Conservation (phyloP, 106 monocot genomes). For the Dioscorea zingiberensis region DNA sequence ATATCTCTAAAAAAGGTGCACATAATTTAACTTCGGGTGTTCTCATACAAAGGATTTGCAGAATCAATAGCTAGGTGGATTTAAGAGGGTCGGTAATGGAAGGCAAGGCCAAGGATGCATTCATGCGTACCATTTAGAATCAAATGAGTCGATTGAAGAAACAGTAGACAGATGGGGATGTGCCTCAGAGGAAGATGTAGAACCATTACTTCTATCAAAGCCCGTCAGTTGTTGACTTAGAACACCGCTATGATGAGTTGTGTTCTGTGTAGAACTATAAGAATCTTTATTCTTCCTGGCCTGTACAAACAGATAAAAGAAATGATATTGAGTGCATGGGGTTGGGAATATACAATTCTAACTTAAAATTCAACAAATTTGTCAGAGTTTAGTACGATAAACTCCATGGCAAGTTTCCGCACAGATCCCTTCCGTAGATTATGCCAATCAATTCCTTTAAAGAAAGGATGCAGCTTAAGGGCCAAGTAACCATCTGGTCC, state of each 20-base stretch:
- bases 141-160: conserved; percentile 87
- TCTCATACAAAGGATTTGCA: too few species aligned
- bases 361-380: too few species aligned
- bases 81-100: too few species aligned
- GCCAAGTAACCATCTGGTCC: conserved; percentile 76
- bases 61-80: too few species aligned
- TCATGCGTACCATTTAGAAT: conserved; percentile 75
- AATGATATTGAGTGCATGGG: too few species aligned
- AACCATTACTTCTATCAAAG: conserved; percentile 29
- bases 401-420: too few species aligned
- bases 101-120: too few species aligned
- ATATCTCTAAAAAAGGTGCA: too few species aligned
- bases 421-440: conserved; percentile 37
- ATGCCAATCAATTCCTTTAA: conserved; percentile 81
- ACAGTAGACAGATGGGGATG: conserved; percentile 62
- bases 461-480: conserved; percentile 89
- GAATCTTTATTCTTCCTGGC: conserved; percentile 40
- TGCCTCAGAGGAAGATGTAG: conserved; percentile 41
- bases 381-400: too few species aligned
- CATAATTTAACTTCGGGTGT: too few species aligned
- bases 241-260: too few species aligned
- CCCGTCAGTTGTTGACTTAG: conserved; percentile 32
- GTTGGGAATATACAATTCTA: neutral
- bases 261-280: conserved; percentile 67
- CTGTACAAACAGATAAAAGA: conserved; percentile 26